Evolutionary conservation across 495 filamentous ascomycete genomes (phyloP).

Genomic region (Pseudotulostoma volvatum): DNA sequence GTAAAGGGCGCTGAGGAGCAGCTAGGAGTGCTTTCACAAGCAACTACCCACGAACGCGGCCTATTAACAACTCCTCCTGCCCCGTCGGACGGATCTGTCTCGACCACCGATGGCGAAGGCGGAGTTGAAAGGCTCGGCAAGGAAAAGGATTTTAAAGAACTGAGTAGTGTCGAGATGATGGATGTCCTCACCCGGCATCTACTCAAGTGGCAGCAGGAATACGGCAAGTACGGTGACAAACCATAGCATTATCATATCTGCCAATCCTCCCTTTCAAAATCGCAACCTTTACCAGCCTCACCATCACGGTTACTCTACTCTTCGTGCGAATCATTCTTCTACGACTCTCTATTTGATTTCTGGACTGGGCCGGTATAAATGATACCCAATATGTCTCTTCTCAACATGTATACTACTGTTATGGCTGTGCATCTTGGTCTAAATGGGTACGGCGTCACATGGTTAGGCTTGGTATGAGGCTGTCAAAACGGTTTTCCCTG

Average conservation of each 20-base stretch:
- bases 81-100: constrained; percentile 8
- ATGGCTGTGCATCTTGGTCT: not conserved
- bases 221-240: constrained; percentile 37
- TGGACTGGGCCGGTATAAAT: constrained; percentile 2
- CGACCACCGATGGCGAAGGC: constrained; percentile 16
- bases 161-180: constrained; percentile 69
- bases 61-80: constrained; percentile 5
- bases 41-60: constrained; percentile 14
- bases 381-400: not conserved
- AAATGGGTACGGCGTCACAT: not conserved
- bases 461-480: not conserved
- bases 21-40: constrained; percentile 16
- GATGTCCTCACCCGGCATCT: constrained; percentile 57
- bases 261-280: not conserved
- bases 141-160: constrained; percentile 45
- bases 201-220: constrained; percentile 61
- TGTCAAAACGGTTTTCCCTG: not conserved
- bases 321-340: constrained; percentile 3
- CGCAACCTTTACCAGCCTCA: constrained; percentile 3
- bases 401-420: not conserved
- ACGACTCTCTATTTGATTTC: constrained; percentile 2
- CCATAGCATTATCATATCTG: constrained; percentile 10
- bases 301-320: too few species aligned
- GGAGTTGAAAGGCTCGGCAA: constrained; percentile 8
- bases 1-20: constrained; percentile 22